Base-by-base conservation (phyloP, 768 basidiomycete species). In the Pholiota microspora region DNA sequence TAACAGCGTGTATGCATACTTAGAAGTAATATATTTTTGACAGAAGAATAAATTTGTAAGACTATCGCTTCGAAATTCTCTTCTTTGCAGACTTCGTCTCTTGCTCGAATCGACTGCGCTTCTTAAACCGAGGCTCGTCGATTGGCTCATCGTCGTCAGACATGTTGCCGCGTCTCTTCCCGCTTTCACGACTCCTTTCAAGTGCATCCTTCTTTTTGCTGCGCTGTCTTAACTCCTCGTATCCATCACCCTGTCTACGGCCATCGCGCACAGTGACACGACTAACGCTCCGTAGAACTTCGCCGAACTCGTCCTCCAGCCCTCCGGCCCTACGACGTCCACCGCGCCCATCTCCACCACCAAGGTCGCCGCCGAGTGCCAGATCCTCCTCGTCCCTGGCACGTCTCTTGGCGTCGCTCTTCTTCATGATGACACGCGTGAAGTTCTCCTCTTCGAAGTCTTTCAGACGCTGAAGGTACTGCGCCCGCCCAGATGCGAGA, bases 401-500 rank as follows among this genome's bases (percentile, higher is more conserved):
- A 16, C 95, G 79, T 42, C 85, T 76, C 61, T 77, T 82, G 13
- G 82, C 79, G 42, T 96, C 94, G 64, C 84, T 86, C 78, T 98
- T 98, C 67, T 87, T 90, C 83, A 94, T 87, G 56, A 95, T 78
- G 50, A 98, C 64, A 42, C 96, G 86, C 32, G 89, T 91, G 72
- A 98, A 92, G 69, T 96, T 94, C 44, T 92, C 92, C 67, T 96
- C 94, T 73, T 98, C 96, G 68, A 92, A 98, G 57, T 92, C 86
- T 48, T 82, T 84, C 71, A 97, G 82, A 5, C 84, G 81, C 60
- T 84, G 81, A 51, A 98, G 78, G 64, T 94, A 88, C 15, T 84
- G 81, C 8, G 90, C 91, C 18, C 94, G 88, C 23, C 79, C 79
- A 18, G 85, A 84, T 8, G 74, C 68, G 10, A 85, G 68, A 3